These are phyloP conservation scores for Phytophthora boehmeriae DNA, from an alignment of 352 stramenopile species.

Conservation along the genomic window DNA sequence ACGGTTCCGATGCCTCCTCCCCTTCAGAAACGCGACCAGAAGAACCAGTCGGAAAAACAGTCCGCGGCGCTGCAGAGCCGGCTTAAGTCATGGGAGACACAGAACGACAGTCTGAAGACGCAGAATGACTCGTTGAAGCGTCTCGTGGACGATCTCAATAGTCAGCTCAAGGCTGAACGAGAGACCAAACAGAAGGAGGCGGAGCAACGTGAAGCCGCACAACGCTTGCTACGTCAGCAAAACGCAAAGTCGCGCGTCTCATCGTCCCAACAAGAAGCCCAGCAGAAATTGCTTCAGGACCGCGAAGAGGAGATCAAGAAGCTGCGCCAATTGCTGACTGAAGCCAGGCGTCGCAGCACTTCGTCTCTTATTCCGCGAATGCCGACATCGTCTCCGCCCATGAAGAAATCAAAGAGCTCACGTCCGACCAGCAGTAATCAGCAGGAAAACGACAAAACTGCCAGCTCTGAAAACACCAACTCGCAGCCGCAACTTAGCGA, in stretches of 20 bases:
- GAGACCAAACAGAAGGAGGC: conserved; percentile 68
- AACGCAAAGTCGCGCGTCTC: conserved; percentile 72
- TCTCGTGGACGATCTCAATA: conserved; percentile 69
- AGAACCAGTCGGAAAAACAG: conserved; percentile 91
- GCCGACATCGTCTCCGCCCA: conserved; percentile 38
- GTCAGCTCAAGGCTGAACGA: conserved; percentile 74
- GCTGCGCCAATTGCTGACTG: conserved; percentile 69
- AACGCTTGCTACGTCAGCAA: conserved; percentile 67
- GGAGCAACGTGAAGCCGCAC: conserved; percentile 72
- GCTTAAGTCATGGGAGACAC: conserved; percentile 79
- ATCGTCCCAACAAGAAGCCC: conserved; percentile 65
- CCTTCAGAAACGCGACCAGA: conserved; percentile 91
- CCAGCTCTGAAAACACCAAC: conserved; percentile 11
- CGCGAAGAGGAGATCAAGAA: conserved; percentile 85
- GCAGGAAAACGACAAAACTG: conserved; percentile 33
- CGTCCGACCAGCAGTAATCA: conserved; percentile 34
- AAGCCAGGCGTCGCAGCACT: conserved; percentile 74
- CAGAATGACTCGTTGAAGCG: conserved; percentile 74
- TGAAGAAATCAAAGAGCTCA: conserved; percentile 53
- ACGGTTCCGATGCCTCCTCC: conserved; percentile 42
- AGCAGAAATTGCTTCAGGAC: conserved; percentile 73
- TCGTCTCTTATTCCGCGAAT: conserved; percentile 74
- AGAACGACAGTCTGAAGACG: conserved; percentile 60
- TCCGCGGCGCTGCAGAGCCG: conserved; percentile 75
- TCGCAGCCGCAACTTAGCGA: conserved; percentile 3